Conservation (phyloP, 352 stramenopile genomes). For the Pythium grandisporangium region DNA sequence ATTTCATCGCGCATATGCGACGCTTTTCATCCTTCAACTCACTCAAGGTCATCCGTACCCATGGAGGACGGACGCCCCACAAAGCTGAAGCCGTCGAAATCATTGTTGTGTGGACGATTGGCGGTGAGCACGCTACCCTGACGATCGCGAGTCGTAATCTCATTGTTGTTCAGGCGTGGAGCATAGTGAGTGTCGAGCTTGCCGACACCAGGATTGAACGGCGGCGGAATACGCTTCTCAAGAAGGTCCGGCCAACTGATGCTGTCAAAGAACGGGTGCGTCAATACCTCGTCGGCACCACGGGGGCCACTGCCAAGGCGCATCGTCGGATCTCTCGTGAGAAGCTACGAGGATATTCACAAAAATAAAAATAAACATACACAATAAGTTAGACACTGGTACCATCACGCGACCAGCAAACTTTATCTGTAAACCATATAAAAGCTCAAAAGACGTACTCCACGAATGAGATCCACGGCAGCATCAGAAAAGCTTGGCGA, state of each 20-base stretch:
- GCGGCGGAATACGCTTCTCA: constrained; percentile 68
- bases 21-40: too few relatives aligned
- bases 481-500: constrained; percentile 89
- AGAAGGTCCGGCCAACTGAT: constrained; percentile 88
- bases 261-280: constrained; percentile 87
- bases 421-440: too few relatives aligned
- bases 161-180: constrained; percentile 80
- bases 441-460: constrained; percentile 52
- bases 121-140: constrained; percentile 65
- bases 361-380: not conserved
- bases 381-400: constrained; percentile 5
- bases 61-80: constrained; percentile 76
- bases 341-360: constrained; percentile 54
- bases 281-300: constrained; percentile 86
- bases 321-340: constrained; percentile 94
- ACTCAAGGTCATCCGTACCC: constrained; percentile 36
- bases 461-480: constrained; percentile 88
- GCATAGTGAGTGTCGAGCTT: constrained; percentile 84
- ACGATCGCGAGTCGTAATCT: constrained; percentile 81
- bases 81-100: constrained; percentile 89
- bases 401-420: constrained; percentile 1
- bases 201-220: constrained; percentile 85
- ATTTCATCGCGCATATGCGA: too few relatives aligned
- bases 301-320: constrained; percentile 90
- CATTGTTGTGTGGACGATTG: constrained; percentile 44